Conservation (phyloP, 1,139 yeast genomes). For the Nakaseomyces delphensis region DNA sequence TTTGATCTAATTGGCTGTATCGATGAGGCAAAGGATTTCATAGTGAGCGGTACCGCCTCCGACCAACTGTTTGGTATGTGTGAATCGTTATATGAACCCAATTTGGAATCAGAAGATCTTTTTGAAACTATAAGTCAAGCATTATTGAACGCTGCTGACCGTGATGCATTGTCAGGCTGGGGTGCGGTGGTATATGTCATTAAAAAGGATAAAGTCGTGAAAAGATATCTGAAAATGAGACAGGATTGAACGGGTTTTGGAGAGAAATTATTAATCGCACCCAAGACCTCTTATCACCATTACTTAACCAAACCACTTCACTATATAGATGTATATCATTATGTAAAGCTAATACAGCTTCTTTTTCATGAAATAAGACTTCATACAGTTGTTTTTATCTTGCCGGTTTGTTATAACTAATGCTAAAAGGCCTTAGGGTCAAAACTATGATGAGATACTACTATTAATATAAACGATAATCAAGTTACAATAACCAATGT, state of each 20-base stretch:
- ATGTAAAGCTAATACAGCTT: not conserved
- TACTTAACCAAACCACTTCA: no score
- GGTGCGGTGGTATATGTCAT: slow-evolving; percentile 93
- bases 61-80: slow-evolving; percentile 98
- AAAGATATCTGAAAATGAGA: slow-evolving; percentile 82
- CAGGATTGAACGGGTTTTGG: slow-evolving; percentile 53
- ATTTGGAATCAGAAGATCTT: slow-evolving; percentile 87
- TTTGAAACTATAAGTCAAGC: slow-evolving; percentile 96
- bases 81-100: slow-evolving; percentile 91
- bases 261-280: not conserved
- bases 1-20: slow-evolving; percentile 96
- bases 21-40: slow-evolving; percentile 89
- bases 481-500: no score
- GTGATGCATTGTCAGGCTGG: slow-evolving; percentile 98
- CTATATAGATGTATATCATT: slow-evolving; percentile 3
- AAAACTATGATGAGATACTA: no score
- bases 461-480: no score
- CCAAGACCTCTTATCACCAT: no score
- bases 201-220: slow-evolving; percentile 84
- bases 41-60: slow-evolving; percentile 93
- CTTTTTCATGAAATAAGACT: not conserved
- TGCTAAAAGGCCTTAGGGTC: no score
- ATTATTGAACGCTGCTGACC: slow-evolving; percentile 85
- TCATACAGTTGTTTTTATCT: no score
- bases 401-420: no score